These are phyloP conservation scores for Rhexocercosporidium sp. DNA, from an alignment of 2,329 filamentous ascomycete genomes.

Conservation along the genomic window DNA sequence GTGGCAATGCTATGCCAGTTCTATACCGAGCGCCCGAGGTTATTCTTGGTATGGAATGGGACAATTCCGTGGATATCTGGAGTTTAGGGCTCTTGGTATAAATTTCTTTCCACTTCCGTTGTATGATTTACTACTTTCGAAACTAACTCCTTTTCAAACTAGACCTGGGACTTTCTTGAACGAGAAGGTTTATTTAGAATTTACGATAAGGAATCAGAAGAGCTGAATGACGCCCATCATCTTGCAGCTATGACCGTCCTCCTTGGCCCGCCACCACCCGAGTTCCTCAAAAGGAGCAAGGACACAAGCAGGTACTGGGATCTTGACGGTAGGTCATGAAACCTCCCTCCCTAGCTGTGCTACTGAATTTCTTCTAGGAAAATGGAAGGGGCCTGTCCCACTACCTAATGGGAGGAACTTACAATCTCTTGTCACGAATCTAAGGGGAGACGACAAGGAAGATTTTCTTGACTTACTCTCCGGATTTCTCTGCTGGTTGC, in stretches of 20 bases:
- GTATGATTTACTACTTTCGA: slow-evolving; percentile 8
- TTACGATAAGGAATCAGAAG: slow-evolving; percentile 25
- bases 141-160: slow-evolving; percentile 21
- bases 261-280: slow-evolving; percentile 27
- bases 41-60: slow-evolving; percentile 44
- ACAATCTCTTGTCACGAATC: slow-evolving; percentile 24
- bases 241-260: slow-evolving; percentile 29
- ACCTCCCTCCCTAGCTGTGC: neutral
- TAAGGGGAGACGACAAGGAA: slow-evolving; percentile 23
- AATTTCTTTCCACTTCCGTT: neutral
- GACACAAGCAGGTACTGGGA: slow-evolving; percentile 28
- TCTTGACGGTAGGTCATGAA: slow-evolving; percentile 22
- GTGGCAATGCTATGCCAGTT: slow-evolving; percentile 30
- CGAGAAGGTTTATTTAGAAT: slow-evolving; percentile 27
- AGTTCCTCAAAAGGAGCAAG: slow-evolving; percentile 30
- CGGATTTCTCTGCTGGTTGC: slow-evolving; percentile 27
- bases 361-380: slow-evolving; percentile 26
- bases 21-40: slow-evolving; percentile 43
- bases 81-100: slow-evolving; percentile 43
- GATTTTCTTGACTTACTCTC: slow-evolving; percentile 24
- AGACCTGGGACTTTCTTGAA: slow-evolving; percentile 29
- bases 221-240: slow-evolving; percentile 24
- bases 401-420: slow-evolving; percentile 26
- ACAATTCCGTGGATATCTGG: slow-evolving; percentile 43
- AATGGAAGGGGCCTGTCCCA: slow-evolving; percentile 26